Evolutionary conservation across 2,329 filamentous ascomycete species (phyloP), one percentile per base, ranked within the genome.

Genomic region (Neofusicoccum sp.): DNA sequence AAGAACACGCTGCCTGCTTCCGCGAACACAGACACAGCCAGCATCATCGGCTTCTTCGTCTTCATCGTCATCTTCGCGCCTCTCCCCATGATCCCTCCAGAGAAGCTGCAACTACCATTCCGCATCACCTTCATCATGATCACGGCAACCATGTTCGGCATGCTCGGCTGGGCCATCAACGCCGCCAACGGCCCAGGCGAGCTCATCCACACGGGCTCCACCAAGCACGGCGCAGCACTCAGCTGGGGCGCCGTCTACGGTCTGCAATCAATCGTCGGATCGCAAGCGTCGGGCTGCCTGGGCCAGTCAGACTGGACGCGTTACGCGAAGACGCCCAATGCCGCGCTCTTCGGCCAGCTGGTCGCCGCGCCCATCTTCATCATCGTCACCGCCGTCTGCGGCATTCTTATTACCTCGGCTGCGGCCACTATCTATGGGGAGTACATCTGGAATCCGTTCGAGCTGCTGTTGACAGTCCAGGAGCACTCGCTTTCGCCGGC

Each of bases 41-140:
- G 75, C 41, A 73, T 75, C 12, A 68, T 76, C 12, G 71, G 72
- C 7, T 76, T 75, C 50, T 69, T 75, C 0, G 64, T 75, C 0
- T 76, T 75, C 58, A 74, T 72, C 70, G 70, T 75, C 36, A 64
- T 76, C 1, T 75, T 71, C 8, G 72, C 71, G 0, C 82, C 81
- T 0, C 81, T 84, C 63, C 70, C 83, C 3, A 79, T 78, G 70
- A 77, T 84, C 16, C 76, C 76, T 0, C 81, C 81, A 3, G 80
- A 80, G 0, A 82, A 83, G 64, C 71, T 79, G 43, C 65, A 81
- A n/a, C 77, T 79, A 7, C 79, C 75, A 49, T 68, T 75, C 6
- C 80, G 79, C 67, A 81, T 78, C 62, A 77, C 77, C n/a, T 28
- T 80, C 8, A 78, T 77, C 22, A 83, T 83, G 81, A 54, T 83